Percentiles rank a stretch among this genome's conserved stretches.
Evolutionary conservation across 768 basidiomycete genomes (phyloP).

Genomic region (Naganishia randhawae): DNA sequence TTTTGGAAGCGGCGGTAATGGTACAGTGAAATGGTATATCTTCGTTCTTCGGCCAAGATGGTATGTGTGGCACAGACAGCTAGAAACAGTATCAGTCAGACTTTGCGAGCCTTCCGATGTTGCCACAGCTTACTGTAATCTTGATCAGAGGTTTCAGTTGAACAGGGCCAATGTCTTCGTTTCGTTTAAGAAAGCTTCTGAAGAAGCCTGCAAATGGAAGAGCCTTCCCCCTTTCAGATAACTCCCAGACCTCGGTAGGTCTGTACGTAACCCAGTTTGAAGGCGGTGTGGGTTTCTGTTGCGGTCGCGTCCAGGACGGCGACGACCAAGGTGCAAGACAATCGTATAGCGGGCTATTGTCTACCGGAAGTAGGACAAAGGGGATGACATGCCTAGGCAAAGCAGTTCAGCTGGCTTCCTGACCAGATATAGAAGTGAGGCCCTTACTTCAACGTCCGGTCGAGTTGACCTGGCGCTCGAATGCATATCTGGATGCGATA

Average conservation of each 20-base stretch:
- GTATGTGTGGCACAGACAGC: neutral
- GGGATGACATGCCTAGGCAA: neutral
- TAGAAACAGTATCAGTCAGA: neutral
- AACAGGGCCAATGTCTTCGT: too few relatives aligned
- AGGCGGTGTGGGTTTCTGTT: neutral
- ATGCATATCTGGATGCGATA: neutral
- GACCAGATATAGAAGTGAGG: neutral
- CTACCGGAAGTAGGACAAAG: neutral
- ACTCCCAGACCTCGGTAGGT: neutral
- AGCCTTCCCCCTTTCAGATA: neutral
- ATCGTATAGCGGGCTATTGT: neutral
- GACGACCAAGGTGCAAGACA: neutral
- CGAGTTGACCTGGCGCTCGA: neutral
- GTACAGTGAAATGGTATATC: neutral
- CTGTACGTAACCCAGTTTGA: neutral
- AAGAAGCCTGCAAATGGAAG: neutral
- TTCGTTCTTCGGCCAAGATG: conserved; percentile 8
- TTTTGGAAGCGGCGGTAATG: neutral
- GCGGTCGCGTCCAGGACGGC: neutral
- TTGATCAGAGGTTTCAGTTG: too few relatives aligned
- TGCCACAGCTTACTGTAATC: too few relatives aligned
- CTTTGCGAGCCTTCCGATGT: neutral
- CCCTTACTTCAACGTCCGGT: neutral
- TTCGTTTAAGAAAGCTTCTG: neutral
- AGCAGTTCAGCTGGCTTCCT: neutral